A percentile compares a stretch with the other conserved stretches of the same genome.
These are phyloP conservation scores for Crithidia acanthocephali DNA, from an alignment of 208 protist species.

Conservation along the genomic window DNA sequence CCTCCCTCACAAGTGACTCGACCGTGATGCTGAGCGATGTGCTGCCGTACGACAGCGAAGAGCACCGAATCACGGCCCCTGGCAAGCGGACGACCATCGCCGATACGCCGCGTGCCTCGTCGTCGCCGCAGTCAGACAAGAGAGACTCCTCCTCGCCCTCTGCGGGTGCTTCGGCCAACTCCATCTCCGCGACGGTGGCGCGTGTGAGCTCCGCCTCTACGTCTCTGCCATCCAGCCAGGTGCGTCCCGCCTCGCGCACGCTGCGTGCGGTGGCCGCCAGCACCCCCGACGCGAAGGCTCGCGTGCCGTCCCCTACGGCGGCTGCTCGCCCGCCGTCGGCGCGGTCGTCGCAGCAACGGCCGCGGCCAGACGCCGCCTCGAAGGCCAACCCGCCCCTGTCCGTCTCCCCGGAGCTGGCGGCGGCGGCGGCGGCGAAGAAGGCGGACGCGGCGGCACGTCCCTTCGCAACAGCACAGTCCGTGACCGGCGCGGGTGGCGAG, in stretches of 20 bases:
- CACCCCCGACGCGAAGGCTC: not conserved
- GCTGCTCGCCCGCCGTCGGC: not conserved
- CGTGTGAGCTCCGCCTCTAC: not conserved
- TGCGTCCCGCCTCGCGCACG: not conserved
- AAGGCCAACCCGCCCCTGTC: conserved; percentile 11
- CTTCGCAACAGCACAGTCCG: too few relatives aligned
- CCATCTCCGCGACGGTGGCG: too few relatives aligned
- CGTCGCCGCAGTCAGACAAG: not conserved
- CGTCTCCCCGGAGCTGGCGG: conserved; percentile 6
- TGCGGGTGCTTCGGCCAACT: not conserved
- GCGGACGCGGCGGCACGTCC: too few relatives aligned
- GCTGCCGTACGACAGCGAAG: not conserved
- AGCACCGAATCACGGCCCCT: not conserved
- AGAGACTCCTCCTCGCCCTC: not conserved
- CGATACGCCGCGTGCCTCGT: too few relatives aligned
- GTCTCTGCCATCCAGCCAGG: not conserved
- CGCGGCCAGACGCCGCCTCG: not conserved
- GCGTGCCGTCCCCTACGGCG: not conserved
- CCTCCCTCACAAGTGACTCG: conserved; percentile 5
- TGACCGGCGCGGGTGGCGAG: not conserved
- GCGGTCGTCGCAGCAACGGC: not conserved
- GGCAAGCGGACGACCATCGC: not conserved
- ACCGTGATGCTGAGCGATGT: conserved; percentile 5
- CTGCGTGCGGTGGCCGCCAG: not conserved
- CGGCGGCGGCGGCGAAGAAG: not conserved